Evolutionary conservation across 2,329 filamentous ascomycete genomes (phyloP).

Genomic region (Periconia sp.): DNA sequence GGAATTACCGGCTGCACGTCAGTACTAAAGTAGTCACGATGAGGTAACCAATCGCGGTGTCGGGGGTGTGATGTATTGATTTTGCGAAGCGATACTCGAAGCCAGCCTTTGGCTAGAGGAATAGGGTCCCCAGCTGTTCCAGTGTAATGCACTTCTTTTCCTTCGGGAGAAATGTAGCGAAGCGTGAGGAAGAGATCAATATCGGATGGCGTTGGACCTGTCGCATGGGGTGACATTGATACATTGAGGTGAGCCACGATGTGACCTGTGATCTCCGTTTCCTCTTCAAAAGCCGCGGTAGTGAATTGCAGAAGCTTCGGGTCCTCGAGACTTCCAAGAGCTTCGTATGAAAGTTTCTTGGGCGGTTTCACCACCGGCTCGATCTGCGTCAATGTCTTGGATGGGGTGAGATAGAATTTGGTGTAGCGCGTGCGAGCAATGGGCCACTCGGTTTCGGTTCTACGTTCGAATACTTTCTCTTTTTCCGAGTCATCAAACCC

Average conservation of each 20-base stretch:
- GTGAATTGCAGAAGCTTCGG: slow-evolving; percentile 60
- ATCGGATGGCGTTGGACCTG: slow-evolving; percentile 50
- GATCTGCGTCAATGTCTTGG: slow-evolving; percentile 44
- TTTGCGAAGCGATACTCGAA: slow-evolving; percentile 60
- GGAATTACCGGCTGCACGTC: slow-evolving; percentile 56
- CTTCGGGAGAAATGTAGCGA: slow-evolving; percentile 57
- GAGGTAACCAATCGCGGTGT: slow-evolving; percentile 58
- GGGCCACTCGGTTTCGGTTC: slow-evolving; percentile 67
- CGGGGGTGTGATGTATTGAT: slow-evolving; percentile 54
- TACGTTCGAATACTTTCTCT: slow-evolving; percentile 58
- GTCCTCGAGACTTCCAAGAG: slow-evolving; percentile 59
- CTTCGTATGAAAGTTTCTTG: slow-evolving; percentile 58
- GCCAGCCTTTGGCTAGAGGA: slow-evolving; percentile 66
- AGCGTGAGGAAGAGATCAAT: slow-evolving; percentile 67
- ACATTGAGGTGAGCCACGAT: slow-evolving; percentile 66
- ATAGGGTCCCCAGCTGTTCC: slow-evolving; percentile 66
- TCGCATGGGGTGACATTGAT: slow-evolving; percentile 50
- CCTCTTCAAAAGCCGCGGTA: slow-evolving; percentile 58
- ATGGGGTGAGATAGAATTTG: slow-evolving; percentile 59
- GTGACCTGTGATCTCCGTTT: slow-evolving; percentile 72
- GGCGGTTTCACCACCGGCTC: slow-evolving; percentile 27
- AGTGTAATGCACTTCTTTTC: slow-evolving; percentile 64
- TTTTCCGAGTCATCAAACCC: slow-evolving; percentile 66
- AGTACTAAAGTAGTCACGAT: slow-evolving; percentile 59
- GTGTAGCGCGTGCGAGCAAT: slow-evolving; percentile 67